Percentiles rank a stretch among this genome's conserved stretches.
phyloP scores from a whole-genome alignment of 768 basidiomycete genomes.

The Russula foetens region DNA sequence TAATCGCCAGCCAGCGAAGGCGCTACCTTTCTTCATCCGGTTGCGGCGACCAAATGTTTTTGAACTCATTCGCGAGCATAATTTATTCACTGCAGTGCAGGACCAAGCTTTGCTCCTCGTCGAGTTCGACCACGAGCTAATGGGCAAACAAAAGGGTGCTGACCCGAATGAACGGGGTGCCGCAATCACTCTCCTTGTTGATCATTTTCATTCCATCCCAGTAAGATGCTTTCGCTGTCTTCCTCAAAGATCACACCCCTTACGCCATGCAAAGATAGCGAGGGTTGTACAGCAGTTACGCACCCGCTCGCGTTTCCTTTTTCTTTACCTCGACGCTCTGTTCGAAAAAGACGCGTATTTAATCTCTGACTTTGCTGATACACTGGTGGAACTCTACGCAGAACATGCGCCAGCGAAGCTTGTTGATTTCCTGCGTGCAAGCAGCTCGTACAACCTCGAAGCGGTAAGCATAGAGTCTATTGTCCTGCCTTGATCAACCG shows the following conservation, averaged over 20 bases:
- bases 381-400: conserved; percentile 88
- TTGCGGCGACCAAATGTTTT: conserved; percentile 86
- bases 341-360: conserved; percentile 81
- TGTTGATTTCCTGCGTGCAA: conserved; percentile 87
- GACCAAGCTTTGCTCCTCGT: conserved; percentile 90
- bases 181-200: conserved; percentile 81
- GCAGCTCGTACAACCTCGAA: conserved; percentile 87
- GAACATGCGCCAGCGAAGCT: conserved; percentile 72
- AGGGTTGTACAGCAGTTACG: conserved; percentile 85
- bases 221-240: conserved; percentile 37
- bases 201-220: conserved; percentile 94
- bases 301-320: conserved; percentile 69
- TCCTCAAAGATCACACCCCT: neutral
- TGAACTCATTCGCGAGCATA: conserved; percentile 87
- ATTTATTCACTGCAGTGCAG: conserved; percentile 89
- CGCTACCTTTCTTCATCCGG: conserved; percentile 82
- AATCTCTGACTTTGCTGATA: conserved; percentile 74
- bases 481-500: neutral
- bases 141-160: conserved; percentile 44
- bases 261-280: conserved; percentile 49
- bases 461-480: conserved; percentile 35
- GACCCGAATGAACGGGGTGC: conserved; percentile 47
- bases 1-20: conserved; percentile 91
- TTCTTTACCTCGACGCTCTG: conserved; percentile 87
- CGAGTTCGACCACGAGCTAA: conserved; percentile 88